Base-by-base conservation (phyloP, 306 rosid species). In the Purshia tridentata region DNA sequence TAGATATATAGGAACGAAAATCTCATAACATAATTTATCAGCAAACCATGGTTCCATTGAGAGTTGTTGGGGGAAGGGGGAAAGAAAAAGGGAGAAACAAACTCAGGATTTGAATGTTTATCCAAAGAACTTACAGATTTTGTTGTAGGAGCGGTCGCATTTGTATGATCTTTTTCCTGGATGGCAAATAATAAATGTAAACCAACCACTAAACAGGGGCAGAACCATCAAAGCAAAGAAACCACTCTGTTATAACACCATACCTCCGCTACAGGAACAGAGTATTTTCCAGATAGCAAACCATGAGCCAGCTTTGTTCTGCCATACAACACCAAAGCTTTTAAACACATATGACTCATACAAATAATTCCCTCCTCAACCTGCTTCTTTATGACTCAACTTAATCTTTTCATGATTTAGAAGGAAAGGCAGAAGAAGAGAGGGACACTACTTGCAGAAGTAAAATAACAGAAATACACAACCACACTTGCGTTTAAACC, bases 231-330 rank as follows among this genome's bases (percentile, higher is more conserved):
- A 64, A 55, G 19, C 35, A 62, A 40, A 67, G 68, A 76, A 68
- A 64, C 41, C 23, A 49, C 23, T 46, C 6, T 67, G 15, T 20
- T 8, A n/a, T 12, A 37, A 50, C 5, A 37, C 22, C 82, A 64
- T 78, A 91, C 97, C 92, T 87, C 91, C 53, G 65, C 6, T 67
- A 84, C 84, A 12, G 90, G 97, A 78, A 86, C 29, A 66, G 96
- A 91, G 81, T 91, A 91, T 87, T 87, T 89, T 52, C 97, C 96
- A 70, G 97, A 89, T 22, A 91, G 87, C 83, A 89, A 75, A 81
- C 97, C 96, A 70, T 91, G 97, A 1, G 84, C 96, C 81, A 91
- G 67, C 78, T 91, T 91, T 14, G 96, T 87, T 84, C 97, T 91
- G 86, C 62, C 72, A 81, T 54, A 44, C 63, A 65, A 80, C 51